Evolutionary conservation across 2,329 filamentous ascomycete species (phyloP).

Genomic region (Elsinoe perseae): DNA sequence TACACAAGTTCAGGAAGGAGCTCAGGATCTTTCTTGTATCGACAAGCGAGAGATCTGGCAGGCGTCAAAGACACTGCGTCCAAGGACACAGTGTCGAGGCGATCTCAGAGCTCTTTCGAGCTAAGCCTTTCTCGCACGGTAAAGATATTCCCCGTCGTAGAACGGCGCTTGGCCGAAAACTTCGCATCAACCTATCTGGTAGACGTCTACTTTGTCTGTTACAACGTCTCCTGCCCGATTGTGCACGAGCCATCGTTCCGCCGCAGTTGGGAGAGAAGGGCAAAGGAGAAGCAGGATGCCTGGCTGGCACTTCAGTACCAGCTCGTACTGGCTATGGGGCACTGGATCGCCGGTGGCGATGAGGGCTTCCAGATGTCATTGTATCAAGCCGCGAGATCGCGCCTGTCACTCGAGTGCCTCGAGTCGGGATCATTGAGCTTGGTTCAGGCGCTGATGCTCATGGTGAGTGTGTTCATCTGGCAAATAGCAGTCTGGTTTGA

Average conservation of each 20-base stretch:
- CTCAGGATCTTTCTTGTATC: not conserved
- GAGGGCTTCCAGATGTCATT: constrained; percentile 34
- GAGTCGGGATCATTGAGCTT: constrained; percentile 44
- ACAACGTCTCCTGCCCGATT: constrained; percentile 42
- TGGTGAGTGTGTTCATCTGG: constrained; percentile 31
- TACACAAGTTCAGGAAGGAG: constrained; percentile 1
- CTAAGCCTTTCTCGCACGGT: not conserved
- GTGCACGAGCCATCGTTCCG: constrained; percentile 43
- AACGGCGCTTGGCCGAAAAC: constrained; percentile 24
- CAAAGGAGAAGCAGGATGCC: constrained; percentile 35
- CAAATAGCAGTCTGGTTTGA: not conserved
- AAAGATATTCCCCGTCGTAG: constrained; percentile 19
- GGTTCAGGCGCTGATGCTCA: constrained; percentile 41
- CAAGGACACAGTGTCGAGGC: not conserved
- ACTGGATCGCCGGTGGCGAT: constrained; percentile 40
- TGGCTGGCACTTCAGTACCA: constrained; percentile 39
- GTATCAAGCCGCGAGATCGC: constrained; percentile 39
- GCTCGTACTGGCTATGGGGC: constrained; percentile 38
- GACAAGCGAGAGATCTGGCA: not conserved
- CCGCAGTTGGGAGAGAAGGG: constrained; percentile 36
- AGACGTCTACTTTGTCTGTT: constrained; percentile 41
- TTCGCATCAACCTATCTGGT: constrained; percentile 28
- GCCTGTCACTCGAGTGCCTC: constrained; percentile 40
- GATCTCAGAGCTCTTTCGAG: not conserved
- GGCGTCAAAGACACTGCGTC: not conserved